A percentile compares a stretch with the other conserved stretches of the same genome.
These are phyloP conservation scores for Trichomonas vaginalis DNA, from an alignment of 208 protist species.

Conservation along the genomic window DNA sequence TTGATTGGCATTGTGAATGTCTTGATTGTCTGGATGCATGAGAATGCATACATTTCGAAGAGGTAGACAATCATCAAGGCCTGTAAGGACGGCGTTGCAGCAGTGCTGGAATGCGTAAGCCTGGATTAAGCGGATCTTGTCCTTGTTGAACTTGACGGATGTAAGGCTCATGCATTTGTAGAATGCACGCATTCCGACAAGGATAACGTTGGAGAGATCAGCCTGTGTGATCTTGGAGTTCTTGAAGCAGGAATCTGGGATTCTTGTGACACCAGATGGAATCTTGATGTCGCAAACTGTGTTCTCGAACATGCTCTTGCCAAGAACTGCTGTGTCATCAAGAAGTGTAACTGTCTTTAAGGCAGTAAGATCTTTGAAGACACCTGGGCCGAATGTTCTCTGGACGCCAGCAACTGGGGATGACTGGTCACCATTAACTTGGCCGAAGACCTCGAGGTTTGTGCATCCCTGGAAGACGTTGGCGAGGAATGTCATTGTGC, in stretches of 20 bases:
- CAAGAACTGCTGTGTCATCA: neutral
- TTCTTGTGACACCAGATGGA: neutral
- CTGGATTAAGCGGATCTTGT: neutral
- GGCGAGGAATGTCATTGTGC: neutral
- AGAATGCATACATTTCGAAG: neutral
- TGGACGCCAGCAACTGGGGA: neutral
- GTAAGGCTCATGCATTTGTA: neutral
- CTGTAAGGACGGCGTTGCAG: neutral
- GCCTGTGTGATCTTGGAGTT: neutral
- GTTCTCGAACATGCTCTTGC: neutral
- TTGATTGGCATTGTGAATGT: neutral
- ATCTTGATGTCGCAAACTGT: neutral
- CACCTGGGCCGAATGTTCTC: neutral
- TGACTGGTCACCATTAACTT: neutral
- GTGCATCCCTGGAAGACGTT: neutral
- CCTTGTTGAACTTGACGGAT: neutral
- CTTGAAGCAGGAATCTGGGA: neutral
- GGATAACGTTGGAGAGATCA: neutral
- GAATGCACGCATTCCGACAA: neutral
- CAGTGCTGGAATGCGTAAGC: neutral
- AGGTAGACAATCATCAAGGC: neutral
- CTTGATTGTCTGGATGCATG: neutral
- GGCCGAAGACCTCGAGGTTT: neutral
- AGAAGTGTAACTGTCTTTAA: neutral
- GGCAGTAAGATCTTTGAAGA: neutral